Base-by-base conservation (phyloP, 495 filamentous ascomycete genomes). In the Immersiella caudata region DNA sequence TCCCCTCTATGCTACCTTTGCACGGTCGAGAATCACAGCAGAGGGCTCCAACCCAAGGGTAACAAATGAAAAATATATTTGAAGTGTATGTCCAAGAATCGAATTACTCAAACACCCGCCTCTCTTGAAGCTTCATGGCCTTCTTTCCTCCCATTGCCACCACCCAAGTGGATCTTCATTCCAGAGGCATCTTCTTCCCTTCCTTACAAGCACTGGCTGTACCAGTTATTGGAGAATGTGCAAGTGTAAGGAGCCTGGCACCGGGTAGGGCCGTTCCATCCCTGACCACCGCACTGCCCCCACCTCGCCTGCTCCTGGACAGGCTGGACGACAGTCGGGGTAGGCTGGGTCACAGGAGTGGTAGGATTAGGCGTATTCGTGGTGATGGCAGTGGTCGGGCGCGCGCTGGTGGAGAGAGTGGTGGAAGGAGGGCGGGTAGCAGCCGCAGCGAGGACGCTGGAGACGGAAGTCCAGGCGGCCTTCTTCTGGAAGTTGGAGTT, bases 401-500 rank as follows among this genome's bases (percentile, higher is more conserved):
- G 27, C 2, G 26, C 50, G 7, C 68, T 36, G 21, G 72, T 68
- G 22, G 68, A 67, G 20, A 74, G 58, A 4, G 71, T 77, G 57
- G 74, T 77, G 7, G 69, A 66, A 11, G 70, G 67, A 26, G 64
- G 59, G 20, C 59, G 60, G 2, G 75, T 74, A 20, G 77, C 72
- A 20, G 60, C 58, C 11, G 74, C 76, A 35, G 74, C 73, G 2
- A 83, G 72, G 2, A 80, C 77, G 21, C 70, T 72, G 46, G 74
- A 73, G 46, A 83, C 71, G 52, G 75, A 68, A 4, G 74, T 75
- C 71, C 86, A 88, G 1, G 86, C 85, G 6, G 84, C 80, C 79
- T 88, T 87, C 79, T 84, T 84, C 14, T 62, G 73, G 12, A 82
- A 68, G 62, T 81, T 77, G 66, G 74, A 75, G 67, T 87, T 82